Evolutionary conservation across 148 eudicot species (phyloP).

Genomic region (Camellia sinensis): DNA sequence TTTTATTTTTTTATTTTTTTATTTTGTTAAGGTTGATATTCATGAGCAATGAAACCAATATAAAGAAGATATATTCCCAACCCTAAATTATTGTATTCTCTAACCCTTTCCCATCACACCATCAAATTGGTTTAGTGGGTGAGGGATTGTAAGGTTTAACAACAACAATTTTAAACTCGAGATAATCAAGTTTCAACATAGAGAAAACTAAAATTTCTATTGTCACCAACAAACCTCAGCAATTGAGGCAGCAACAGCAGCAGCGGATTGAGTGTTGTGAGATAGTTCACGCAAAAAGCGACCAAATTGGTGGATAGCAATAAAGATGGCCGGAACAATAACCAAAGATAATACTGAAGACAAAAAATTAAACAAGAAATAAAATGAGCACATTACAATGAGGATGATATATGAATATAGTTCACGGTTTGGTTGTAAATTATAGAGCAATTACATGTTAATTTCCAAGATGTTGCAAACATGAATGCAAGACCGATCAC

Average conservation of each 20-base stretch:
- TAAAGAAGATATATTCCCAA: neutral
- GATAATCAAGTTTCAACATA: neutral
- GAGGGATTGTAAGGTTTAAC: neutral
- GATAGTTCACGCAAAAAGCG: constrained; percentile 86
- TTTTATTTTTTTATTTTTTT: too few relatives aligned
- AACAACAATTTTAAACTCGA: neutral
- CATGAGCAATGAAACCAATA: neutral
- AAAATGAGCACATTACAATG: neutral
- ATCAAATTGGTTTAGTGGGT: neutral
- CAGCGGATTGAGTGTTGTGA: constrained; percentile 91
- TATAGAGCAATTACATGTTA: constrained; percentile 54
- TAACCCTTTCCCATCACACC: neutral
- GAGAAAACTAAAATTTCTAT: neutral
- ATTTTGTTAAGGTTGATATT: neutral
- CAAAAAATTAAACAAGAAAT: neutral
- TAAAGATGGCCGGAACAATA: constrained; percentile 74
- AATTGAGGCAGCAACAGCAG: constrained; percentile 90
- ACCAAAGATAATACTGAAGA: constrained; percentile 70
- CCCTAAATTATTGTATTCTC: neutral
- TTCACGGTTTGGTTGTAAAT: neutral
- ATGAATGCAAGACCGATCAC: constrained; percentile 80
- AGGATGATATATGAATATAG: neutral
- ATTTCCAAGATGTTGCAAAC: constrained; percentile 85
- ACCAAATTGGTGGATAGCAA: constrained; percentile 76
- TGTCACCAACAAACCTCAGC: constrained; percentile 60